These are phyloP conservation scores for Komagataella pastoris DNA, from an alignment of 805 yeast genomes.

Conservation along the genomic window DNA sequence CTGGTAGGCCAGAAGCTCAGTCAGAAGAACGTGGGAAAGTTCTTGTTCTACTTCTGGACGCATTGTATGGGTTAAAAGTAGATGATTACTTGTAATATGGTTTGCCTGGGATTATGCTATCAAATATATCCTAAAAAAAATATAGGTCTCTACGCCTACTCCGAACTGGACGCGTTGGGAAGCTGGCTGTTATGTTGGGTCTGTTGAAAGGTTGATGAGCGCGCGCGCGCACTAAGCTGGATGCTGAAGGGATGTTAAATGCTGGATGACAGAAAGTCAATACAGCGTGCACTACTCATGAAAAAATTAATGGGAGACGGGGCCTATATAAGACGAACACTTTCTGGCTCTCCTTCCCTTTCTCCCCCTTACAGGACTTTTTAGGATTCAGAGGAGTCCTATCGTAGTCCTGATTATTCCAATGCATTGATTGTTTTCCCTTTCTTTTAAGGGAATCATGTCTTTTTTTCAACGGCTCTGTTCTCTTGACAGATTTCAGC, in stretches of 20 bases:
- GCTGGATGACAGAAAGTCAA: background rate
- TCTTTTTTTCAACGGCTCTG: background rate
- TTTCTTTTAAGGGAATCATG: background rate
- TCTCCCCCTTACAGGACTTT: background rate
- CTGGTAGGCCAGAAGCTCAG: constrained; percentile 95
- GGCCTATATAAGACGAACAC: background rate
- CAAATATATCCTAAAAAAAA: background rate
- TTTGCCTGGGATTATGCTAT: background rate
- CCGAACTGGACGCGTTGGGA: background rate
- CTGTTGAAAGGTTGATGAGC: background rate
- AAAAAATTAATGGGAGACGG: background rate
- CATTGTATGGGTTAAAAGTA: constrained; percentile 23
- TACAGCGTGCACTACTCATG: background rate
- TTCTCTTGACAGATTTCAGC: background rate
- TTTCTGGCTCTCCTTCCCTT: background rate
- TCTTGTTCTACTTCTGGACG: constrained; percentile 97
- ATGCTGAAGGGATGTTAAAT: background rate
- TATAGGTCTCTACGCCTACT: background rate
- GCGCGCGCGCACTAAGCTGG: background rate
- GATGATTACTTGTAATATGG: background rate
- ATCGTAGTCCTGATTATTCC: background rate
- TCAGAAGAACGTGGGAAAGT: constrained; percentile 83
- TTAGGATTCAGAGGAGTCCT: background rate
- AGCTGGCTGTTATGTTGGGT: constrained; percentile 1
- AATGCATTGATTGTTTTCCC: background rate